Percentiles rank a stretch among this genome's conserved stretches.
These are phyloP conservation scores for Lophiostoma macrostomum DNA, from an alignment of 495 filamentous ascomycete genomes.

Conservation along the genomic window DNA sequence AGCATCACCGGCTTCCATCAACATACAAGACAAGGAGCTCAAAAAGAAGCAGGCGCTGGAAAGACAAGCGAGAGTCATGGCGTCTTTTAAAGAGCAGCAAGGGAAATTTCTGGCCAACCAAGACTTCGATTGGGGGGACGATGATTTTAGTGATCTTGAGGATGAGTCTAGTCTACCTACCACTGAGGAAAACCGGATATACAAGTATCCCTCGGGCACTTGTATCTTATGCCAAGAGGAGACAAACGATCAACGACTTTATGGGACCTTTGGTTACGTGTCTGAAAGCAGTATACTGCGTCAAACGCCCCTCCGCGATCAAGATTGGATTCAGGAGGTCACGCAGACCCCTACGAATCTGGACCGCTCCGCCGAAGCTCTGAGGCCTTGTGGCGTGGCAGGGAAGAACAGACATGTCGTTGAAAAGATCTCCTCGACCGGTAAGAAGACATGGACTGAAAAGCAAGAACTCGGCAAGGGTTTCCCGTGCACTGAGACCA, in stretches of 20 bases:
- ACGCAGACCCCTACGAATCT: slow-evolving; percentile 71
- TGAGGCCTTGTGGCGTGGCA: slow-evolving; percentile 87
- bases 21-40: slow-evolving; percentile 68
- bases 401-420: slow-evolving; percentile 76
- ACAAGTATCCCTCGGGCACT: slow-evolving; percentile 91
- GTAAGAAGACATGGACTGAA: slow-evolving; percentile 66
- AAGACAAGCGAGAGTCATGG: slow-evolving; percentile 89
- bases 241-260: slow-evolving; percentile 81
- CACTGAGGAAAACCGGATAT: slow-evolving; percentile 61
- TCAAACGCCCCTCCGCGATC: slow-evolving; percentile 75
- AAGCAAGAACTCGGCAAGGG: slow-evolving; percentile 85
- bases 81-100: slow-evolving; percentile 94
- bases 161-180: slow-evolving; percentile 54
- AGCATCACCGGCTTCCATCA: slow-evolving; percentile 53
- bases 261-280: slow-evolving; percentile 87
- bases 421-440: slow-evolving; percentile 69
- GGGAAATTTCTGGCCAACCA: slow-evolving; percentile 88
- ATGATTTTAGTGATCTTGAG: slow-evolving; percentile 65
- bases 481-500: slow-evolving; percentile 65
- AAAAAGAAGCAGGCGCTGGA: slow-evolving; percentile 89
- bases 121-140: slow-evolving; percentile 80
- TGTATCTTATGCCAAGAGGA: slow-evolving; percentile 98
- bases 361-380: slow-evolving; percentile 73
- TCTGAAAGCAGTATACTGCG: slow-evolving; percentile 84
- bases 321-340: slow-evolving; percentile 81